phyloP scores from a whole-genome alignment of 768 basidiomycete genomes.

The Megacollybia marginata region DNA sequence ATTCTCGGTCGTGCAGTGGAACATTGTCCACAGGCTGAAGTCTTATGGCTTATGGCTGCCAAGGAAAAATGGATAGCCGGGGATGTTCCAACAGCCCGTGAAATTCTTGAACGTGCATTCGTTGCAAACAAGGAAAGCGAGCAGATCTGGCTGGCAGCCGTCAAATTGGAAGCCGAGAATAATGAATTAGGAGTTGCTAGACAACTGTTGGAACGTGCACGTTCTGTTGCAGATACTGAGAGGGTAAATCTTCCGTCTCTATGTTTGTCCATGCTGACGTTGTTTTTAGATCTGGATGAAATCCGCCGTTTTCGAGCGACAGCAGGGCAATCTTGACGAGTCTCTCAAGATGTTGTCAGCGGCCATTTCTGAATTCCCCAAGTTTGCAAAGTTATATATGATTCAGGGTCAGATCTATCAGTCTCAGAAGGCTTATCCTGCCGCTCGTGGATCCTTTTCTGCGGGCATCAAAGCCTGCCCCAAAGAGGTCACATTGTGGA shows the following conservation, averaged over 20 bases:
- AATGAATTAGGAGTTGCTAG: slow-evolving; percentile 81
- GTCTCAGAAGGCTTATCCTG: slow-evolving; percentile 45
- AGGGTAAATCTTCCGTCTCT: slow-evolving; percentile 39
- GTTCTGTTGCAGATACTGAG: slow-evolving; percentile 88
- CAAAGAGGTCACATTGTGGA: slow-evolving; percentile 81
- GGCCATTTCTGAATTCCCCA: slow-evolving; percentile 79
- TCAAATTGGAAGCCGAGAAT: slow-evolving; percentile 95
- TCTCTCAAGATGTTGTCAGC: slow-evolving; percentile 70
- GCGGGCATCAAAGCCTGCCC: slow-evolving; percentile 84
- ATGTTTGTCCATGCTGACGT: slow-evolving; percentile 1
- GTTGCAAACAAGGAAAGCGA: slow-evolving; percentile 95
- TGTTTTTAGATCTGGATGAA: slow-evolving; percentile 93
- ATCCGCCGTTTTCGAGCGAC: slow-evolving; percentile 89
- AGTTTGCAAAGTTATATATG: slow-evolving; percentile 92
- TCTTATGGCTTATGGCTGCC: slow-evolving; percentile 95
- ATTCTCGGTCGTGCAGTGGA: slow-evolving; percentile 78
- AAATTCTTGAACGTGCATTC: slow-evolving; percentile 85
- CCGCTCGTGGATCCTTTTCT: slow-evolving; percentile 75
- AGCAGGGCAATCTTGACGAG: slow-evolving; percentile 66
- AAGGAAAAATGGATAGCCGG: slow-evolving; percentile 94
- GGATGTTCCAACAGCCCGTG: slow-evolving; percentile 86
- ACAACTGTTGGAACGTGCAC: slow-evolving; percentile 80
- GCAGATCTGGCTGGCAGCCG: slow-evolving; percentile 95
- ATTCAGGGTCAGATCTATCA: slow-evolving; percentile 91
- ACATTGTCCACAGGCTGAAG: slow-evolving; percentile 92